Conservation (phyloP, 805 yeast species). For the Kodamaea neixiangensis region DNA sequence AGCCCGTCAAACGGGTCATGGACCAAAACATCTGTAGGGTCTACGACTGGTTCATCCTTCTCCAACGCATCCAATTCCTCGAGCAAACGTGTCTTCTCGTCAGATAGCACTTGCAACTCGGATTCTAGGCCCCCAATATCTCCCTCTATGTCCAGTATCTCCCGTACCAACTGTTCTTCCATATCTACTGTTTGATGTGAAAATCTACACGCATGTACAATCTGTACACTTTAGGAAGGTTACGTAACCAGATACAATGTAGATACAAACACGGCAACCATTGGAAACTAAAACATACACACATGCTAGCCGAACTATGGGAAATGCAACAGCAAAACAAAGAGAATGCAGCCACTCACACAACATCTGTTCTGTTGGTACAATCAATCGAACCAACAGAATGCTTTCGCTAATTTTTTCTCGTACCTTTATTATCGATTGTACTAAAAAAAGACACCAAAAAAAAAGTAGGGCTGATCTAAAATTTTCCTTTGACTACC, state of each 20-base stretch:
- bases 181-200: neutral
- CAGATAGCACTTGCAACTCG: conserved; percentile 19
- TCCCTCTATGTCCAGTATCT: conserved; percentile 18
- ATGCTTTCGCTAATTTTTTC: neutral
- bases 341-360: no score
- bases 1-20: conserved; percentile 34
- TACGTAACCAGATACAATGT: neutral
- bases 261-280: neutral
- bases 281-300: neutral
- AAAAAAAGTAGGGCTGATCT: conserved; percentile 1
- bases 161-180: conserved; percentile 10
- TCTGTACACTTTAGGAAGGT: neutral
- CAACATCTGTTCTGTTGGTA: neutral
- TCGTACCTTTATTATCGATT: neutral
- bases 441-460: neutral
- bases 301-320: neutral
- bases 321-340: neutral
- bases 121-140: conserved; percentile 22
- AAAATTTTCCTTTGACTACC: conserved; percentile 1
- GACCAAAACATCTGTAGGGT: conserved; percentile 18
- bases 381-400: neutral
- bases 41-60: neutral
- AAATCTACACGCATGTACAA: neutral
- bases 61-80: conserved; percentile 4
- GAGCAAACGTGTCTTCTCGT: neutral